Evolutionary conservation across 2,329 filamentous ascomycete genomes (phyloP).

Genomic region (Kalmusia sp.): DNA sequence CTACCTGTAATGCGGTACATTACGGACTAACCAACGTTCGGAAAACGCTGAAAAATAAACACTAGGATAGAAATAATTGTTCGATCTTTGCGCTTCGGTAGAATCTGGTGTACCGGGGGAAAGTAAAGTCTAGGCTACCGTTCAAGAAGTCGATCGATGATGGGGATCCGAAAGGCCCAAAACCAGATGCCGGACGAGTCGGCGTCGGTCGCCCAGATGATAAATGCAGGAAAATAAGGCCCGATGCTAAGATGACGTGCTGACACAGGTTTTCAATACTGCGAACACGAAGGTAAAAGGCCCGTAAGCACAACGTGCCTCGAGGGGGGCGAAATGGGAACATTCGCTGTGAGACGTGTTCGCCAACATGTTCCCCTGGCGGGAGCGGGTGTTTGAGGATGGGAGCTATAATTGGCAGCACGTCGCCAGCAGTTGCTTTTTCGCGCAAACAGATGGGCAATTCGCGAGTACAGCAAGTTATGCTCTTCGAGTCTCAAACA

Average conservation of each 20-base stretch:
- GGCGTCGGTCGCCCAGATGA: too few species aligned
- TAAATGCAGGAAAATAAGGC: too few species aligned
- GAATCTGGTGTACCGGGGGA: too few species aligned
- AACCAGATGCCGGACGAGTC: background rate
- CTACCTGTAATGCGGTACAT: background rate
- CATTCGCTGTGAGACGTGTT: background rate
- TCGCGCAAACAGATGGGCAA: background rate
- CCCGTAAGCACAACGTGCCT: background rate
- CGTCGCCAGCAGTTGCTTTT: slow-evolving; percentile 6
- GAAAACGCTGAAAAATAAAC: background rate
- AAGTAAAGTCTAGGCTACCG: background rate
- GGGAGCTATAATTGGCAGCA: slow-evolving; percentile 26
- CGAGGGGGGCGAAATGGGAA: background rate
- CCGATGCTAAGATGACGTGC: slow-evolving; percentile 1
- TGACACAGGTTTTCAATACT: background rate
- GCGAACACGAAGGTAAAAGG: background rate
- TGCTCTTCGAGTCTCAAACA: slow-evolving; percentile 16
- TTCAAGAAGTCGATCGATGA: background rate
- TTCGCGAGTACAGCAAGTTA: slow-evolving; percentile 7
- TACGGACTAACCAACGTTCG: background rate
- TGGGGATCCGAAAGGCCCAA: too few species aligned
- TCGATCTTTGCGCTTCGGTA: too few species aligned
- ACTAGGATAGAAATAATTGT: too few species aligned
- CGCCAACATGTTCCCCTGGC: background rate
- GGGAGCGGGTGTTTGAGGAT: slow-evolving; percentile 28